Evolutionary conservation across 148 eudicot species (phyloP), one percentile per base, ranked within the genome.

Genomic region (Suaeda aralocaspica): DNA sequence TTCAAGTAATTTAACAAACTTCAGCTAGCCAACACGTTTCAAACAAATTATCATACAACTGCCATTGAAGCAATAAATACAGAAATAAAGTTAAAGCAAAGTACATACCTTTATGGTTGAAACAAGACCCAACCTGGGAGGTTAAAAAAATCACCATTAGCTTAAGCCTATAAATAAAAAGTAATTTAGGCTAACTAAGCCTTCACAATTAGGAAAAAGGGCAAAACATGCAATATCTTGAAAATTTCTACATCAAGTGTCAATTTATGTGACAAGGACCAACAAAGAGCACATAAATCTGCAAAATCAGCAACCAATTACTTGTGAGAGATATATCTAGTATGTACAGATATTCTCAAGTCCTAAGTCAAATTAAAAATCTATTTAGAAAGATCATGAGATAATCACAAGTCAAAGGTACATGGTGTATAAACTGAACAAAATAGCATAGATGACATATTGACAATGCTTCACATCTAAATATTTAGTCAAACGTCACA

Each of bases 71-170:
- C 55, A 48, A n/a, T n/a, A n/a, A n/a, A n/a, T n/a, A n/a, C n/a
- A n/a, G n/a, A n/a, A n/a, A 10, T 66, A 45, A 53, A 30, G 46
- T n/a, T 72, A 34, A 62, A 39, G 19, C 3, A 70, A 70, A 3
- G 30, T 53, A 5, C 18, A 7, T 87, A 91, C 97, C 97, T 91
- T 89, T 66, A 91, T 89, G 21, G 95, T 85, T 65, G 95, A 83
- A 74, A 89, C 97, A 56, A 91, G 97, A 64, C 92, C 92, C 92
- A 91, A 76, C 90, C 97, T 91, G 92, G 28, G 73, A 80, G 29
- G 69, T 16, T 59, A 66, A 66, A 26, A 58, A 41, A 45, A 36
- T 25, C 30, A 28, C 53, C 48, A 50, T 81, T 58, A 81, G 76
- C 67, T 46, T 15, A 10, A 21, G 21, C 56, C 34, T 41, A 45